A percentile compares a stretch with the other conserved stretches of the same genome.
Conservation (phyloP, 1,139 yeast genomes). For the Yamadazyma sp. region DNA sequence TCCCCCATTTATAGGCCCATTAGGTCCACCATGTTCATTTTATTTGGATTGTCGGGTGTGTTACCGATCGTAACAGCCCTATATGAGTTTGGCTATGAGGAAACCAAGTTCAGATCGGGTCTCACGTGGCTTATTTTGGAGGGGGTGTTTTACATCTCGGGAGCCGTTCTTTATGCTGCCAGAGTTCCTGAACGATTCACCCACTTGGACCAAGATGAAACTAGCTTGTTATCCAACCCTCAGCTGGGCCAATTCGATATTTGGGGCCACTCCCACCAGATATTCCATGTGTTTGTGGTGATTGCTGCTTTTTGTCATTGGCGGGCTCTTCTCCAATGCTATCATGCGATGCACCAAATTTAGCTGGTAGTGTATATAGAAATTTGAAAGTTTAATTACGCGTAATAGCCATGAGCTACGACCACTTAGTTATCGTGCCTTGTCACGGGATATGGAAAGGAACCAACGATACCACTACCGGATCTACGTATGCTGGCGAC, state of each 20-base stretch:
- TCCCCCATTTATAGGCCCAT: constrained; percentile 71
- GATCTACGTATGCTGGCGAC: constrained; percentile 15
- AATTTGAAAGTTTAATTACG: too few species aligned
- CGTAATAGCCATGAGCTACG: constrained; percentile 2
- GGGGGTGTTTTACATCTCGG: constrained; percentile 71
- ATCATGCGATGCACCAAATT: constrained; percentile 40
- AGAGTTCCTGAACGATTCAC: constrained; percentile 72
- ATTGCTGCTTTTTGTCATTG: constrained; percentile 79
- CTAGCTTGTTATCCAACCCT: constrained; percentile 16
- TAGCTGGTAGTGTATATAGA: background rate
- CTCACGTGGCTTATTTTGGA: constrained; percentile 64
- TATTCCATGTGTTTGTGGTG: constrained; percentile 81
- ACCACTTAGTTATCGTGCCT: constrained; percentile 55
- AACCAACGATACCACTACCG: constrained; percentile 34
- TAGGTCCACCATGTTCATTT: constrained; percentile 75
- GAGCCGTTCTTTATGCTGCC: constrained; percentile 77
- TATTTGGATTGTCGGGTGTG: constrained; percentile 77
- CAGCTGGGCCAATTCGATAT: constrained; percentile 53
- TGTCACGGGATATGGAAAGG: constrained; percentile 68
- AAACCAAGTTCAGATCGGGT: constrained; percentile 52
- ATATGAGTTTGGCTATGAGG: constrained; percentile 30
- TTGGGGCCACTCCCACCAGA: constrained; percentile 85
- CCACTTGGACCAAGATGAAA: constrained; percentile 50
- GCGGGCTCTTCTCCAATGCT: constrained; percentile 61
- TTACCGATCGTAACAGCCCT: constrained; percentile 65